Conservation (phyloP, 805 yeast genomes). For the Hanseniaspora guilliermondii region DNA sequence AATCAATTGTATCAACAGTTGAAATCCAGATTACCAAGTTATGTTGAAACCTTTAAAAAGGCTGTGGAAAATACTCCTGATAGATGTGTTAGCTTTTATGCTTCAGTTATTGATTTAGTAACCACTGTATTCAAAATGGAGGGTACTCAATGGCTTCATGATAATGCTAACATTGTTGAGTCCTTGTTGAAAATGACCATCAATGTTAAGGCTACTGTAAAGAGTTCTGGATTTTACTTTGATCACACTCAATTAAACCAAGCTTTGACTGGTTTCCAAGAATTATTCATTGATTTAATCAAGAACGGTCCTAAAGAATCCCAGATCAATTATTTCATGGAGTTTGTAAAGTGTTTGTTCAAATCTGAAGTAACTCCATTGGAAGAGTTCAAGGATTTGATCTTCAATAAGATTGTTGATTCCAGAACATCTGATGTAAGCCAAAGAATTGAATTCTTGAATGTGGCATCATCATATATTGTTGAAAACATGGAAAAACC, state of each 20-base stretch:
- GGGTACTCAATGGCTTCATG: conserved; percentile 47
- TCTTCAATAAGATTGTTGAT: conserved; percentile 45
- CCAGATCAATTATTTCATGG: conserved; percentile 33
- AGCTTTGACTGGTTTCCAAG: conserved; percentile 51
- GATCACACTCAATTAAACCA: conserved; percentile 59
- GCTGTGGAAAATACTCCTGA: conserved; percentile 32
- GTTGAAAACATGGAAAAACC: conserved; percentile 36
- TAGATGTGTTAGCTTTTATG: conserved; percentile 35
- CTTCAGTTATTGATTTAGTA: conserved; percentile 60
- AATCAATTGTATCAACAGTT: conserved; percentile 43
- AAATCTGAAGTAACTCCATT: conserved; percentile 22
- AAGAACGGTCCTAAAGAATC: conserved; percentile 23
- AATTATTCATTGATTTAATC: conserved; percentile 30
- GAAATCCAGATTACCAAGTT: conserved; percentile 38
- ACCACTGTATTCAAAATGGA: conserved; percentile 37
- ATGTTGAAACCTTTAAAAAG: conserved; percentile 36
- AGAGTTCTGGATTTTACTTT: conserved; percentile 23
- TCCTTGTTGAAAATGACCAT: conserved; percentile 24
- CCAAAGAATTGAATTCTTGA: conserved; percentile 40
- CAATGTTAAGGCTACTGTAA: conserved; percentile 21
- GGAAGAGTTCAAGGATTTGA: conserved; percentile 40
- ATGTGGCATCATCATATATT: conserved; percentile 39
- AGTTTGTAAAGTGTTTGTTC: conserved; percentile 31
- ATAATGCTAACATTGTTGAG: conserved; percentile 29
- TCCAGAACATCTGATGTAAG: conserved; percentile 31